These are phyloP conservation scores for Coemansia sp. DNA, from an alignment of 192 early-diverging fungal species.

Conservation along the genomic window DNA sequence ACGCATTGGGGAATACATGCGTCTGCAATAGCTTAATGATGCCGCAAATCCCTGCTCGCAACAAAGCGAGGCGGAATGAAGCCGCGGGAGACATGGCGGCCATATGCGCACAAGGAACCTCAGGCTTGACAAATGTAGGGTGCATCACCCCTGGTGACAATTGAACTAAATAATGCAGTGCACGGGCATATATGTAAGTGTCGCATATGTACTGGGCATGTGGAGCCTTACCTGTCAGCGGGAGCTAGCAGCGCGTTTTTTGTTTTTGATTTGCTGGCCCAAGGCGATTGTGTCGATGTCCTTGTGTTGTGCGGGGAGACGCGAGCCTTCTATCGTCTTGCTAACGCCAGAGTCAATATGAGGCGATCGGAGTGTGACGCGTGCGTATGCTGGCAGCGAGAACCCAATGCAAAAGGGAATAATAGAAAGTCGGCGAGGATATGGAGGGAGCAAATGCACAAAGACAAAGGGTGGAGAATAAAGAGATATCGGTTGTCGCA, in stretches of 20 bases:
- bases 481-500: not conserved
- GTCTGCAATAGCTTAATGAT: not conserved
- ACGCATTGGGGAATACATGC: not conserved
- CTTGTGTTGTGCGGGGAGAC: not conserved
- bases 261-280: not conserved
- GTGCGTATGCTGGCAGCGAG: not conserved
- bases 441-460: not conserved
- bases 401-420: not conserved
- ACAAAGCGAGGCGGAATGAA: not conserved
- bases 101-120: not conserved
- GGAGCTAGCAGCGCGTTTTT: conserved; percentile 6
- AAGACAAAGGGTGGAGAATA: not conserved
- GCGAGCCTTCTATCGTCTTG: not conserved
- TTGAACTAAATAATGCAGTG: conserved; percentile 3
- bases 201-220: not conserved
- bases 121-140: conserved; percentile 1
- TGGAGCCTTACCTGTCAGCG: conserved; percentile 6
- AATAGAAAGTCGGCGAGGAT: not conserved
- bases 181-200: conserved; percentile 9
- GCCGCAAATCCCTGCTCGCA: not conserved
- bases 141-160: not conserved
- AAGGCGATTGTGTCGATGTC: not conserved
- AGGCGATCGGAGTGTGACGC: not conserved
- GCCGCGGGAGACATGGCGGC: not conserved
- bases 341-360: not conserved